These are phyloP conservation scores for Saccharomycopsis hybrid DNA, from an alignment of 1,139 yeast species.

Conservation along the genomic window DNA sequence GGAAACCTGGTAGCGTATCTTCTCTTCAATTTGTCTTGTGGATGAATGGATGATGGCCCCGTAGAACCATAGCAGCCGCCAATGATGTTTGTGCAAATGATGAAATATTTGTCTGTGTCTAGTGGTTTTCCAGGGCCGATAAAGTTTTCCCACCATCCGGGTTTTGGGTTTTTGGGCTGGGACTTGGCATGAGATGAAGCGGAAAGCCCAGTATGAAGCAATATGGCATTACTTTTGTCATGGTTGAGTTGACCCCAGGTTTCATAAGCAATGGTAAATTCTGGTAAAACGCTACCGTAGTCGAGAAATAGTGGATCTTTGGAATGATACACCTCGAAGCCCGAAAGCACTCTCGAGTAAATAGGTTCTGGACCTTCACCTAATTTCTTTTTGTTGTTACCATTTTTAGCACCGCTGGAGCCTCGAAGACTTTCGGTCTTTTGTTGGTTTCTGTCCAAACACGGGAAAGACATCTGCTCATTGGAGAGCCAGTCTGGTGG, in stretches of 20 bases:
- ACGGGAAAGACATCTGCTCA: slow-evolving; percentile 75
- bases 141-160: slow-evolving; percentile 96
- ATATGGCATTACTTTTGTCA: slow-evolving; percentile 60
- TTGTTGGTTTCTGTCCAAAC: slow-evolving; percentile 53
- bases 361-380: slow-evolving; percentile 84
- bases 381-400: slow-evolving; percentile 15
- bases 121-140: slow-evolving; percentile 78
- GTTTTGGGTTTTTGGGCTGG: slow-evolving; percentile 57
- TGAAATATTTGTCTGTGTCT: slow-evolving; percentile 75
- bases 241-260: slow-evolving; percentile 77
- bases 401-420: not conserved
- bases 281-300: slow-evolving; percentile 73
- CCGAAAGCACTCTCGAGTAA: slow-evolving; percentile 63
- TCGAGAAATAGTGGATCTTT: slow-evolving; percentile 62
- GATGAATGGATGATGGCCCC: slow-evolving; percentile 82
- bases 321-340: slow-evolving; percentile 55
- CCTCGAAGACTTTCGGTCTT: slow-evolving; percentile 1
- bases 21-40: slow-evolving; percentile 45
- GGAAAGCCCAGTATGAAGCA: slow-evolving; percentile 85
- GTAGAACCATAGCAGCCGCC: slow-evolving; percentile 97
- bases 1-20: slow-evolving; percentile 87
- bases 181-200: slow-evolving; percentile 96
- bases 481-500: slow-evolving; percentile 27
- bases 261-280: slow-evolving; percentile 79
- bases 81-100: slow-evolving; percentile 82